These are phyloP conservation scores for Cyberlindnera mrakii DNA, from an alignment of 805 yeast genomes.

Conservation along the genomic window DNA sequence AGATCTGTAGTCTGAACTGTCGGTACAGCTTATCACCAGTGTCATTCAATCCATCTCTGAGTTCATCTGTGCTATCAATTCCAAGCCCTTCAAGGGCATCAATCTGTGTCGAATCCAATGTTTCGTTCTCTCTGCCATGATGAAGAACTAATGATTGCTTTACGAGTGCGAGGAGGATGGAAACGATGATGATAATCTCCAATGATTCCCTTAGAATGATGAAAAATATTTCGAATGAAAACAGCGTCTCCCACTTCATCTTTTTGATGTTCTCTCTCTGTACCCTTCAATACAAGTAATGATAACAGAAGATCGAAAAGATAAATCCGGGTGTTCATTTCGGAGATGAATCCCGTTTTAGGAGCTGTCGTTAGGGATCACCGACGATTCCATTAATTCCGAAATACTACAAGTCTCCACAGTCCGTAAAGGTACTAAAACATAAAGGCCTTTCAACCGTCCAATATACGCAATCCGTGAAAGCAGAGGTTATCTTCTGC, in stretches of 20 bases:
- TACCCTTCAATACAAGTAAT: too few relatives aligned
- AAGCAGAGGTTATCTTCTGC: too few relatives aligned
- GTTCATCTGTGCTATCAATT: background rate
- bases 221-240: conserved; percentile 69
- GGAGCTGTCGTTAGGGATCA: too few relatives aligned
- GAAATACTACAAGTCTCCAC: too few relatives aligned
- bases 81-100: background rate
- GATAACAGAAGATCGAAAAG: too few relatives aligned
- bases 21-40: conserved; percentile 32
- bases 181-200: conserved; percentile 70
- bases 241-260: conserved; percentile 37
- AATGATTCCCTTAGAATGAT: conserved; percentile 68
- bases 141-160: conserved; percentile 47
- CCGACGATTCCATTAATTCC: too few relatives aligned
- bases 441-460: too few relatives aligned
- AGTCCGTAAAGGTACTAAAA: too few relatives aligned
- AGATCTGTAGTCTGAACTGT: conserved; percentile 59
- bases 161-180: conserved; percentile 66
- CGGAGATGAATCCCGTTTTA: too few relatives aligned
- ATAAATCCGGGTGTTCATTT: too few relatives aligned
- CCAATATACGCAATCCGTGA: too few relatives aligned
- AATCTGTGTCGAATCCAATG: background rate
- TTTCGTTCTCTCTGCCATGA: conserved; percentile 21
- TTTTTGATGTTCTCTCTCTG: background rate
- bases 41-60: conserved; percentile 6